Conservation (phyloP, 208 protist species). For the Angomonas ambiguus region DNA sequence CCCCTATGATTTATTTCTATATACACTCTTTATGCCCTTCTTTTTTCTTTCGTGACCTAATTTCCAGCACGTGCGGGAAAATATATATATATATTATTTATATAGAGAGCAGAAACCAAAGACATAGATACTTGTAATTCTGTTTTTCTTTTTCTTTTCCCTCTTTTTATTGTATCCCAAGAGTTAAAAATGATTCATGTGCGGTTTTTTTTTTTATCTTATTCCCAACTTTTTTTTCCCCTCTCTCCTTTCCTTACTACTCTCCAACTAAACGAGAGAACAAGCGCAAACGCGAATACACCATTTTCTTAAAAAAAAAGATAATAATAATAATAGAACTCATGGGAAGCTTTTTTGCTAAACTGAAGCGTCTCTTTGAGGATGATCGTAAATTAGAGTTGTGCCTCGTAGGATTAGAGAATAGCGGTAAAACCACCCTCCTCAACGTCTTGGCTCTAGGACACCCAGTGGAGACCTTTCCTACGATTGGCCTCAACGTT, state of each 20-base stretch:
- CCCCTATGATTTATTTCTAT: too few species aligned
- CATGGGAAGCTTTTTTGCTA: constrained; percentile 58
- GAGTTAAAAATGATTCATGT: neutral
- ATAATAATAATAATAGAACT: too few species aligned
- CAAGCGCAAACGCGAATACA: too few species aligned
- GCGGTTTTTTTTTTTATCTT: neutral
- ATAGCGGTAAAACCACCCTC: constrained; percentile 78
- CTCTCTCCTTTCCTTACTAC: neutral
- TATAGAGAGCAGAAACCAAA: too few species aligned
- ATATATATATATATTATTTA: too few species aligned
- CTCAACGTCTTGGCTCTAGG: constrained; percentile 71
- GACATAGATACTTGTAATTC: too few species aligned
- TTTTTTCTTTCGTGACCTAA: too few species aligned
- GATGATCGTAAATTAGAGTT: constrained; percentile 66
- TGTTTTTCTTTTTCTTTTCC: neutral
- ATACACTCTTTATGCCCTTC: too few species aligned
- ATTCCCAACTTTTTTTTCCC: neutral
- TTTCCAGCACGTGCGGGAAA: too few species aligned
- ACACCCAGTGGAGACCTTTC: constrained; percentile 63
- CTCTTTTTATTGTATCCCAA: constrained; percentile 1
- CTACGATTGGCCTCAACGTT: constrained; percentile 78
- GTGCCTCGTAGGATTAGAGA: constrained; percentile 74
- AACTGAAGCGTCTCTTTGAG: constrained; percentile 45
- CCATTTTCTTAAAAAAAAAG: too few species aligned
- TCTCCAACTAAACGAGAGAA: too few species aligned